Evolutionary conservation across 2,329 filamentous ascomycete species (phyloP).

Genomic region (Cladosporium halotolerans): DNA sequence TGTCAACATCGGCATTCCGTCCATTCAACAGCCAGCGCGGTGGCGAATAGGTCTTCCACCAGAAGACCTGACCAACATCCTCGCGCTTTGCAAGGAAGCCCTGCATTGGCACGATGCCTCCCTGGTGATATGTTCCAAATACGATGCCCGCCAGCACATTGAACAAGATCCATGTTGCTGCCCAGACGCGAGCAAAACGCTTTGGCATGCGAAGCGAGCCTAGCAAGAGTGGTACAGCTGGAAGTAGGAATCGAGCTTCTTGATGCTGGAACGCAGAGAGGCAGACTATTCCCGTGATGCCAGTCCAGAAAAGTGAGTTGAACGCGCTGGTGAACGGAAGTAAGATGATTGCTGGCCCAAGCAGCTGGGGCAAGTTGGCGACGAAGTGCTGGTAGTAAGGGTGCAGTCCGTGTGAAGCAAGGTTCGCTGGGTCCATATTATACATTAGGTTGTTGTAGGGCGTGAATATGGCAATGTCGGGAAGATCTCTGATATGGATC

Average conservation of each 20-base stretch:
- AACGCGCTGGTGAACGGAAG: slow-evolving; percentile 45
- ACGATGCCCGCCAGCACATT: slow-evolving; percentile 62
- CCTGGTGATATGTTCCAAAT: slow-evolving; percentile 80
- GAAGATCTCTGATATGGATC: slow-evolving; percentile 60
- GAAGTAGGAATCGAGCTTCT: slow-evolving; percentile 71
- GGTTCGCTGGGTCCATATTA: slow-evolving; percentile 43
- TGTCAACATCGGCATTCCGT: slow-evolving; percentile 65
- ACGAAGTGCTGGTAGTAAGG: slow-evolving; percentile 48
- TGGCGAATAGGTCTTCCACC: slow-evolving; percentile 84
- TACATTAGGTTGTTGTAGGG: slow-evolving; percentile 43
- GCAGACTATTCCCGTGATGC: slow-evolving; percentile 62
- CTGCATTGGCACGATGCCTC: slow-evolving; percentile 68
- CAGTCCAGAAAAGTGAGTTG: slow-evolving; percentile 63
- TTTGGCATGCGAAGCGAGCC: slow-evolving; percentile 65
- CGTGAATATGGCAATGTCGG: slow-evolving; percentile 48
- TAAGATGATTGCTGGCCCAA: slow-evolving; percentile 46
- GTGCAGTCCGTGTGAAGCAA: slow-evolving; percentile 48
- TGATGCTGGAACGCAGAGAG: slow-evolving; percentile 73
- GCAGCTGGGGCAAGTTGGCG: slow-evolving; percentile 47
- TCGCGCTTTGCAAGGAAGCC: slow-evolving; percentile 64
- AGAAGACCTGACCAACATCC: slow-evolving; percentile 63
- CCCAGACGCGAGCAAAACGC: slow-evolving; percentile 46
- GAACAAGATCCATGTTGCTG: slow-evolving; percentile 60
- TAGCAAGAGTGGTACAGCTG: slow-evolving; percentile 68
- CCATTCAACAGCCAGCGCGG: slow-evolving; percentile 74